Evolutionary conservation across 2,329 filamentous ascomycete species (phyloP).

Genomic region (Tolypocladium ovalisporum): DNA sequence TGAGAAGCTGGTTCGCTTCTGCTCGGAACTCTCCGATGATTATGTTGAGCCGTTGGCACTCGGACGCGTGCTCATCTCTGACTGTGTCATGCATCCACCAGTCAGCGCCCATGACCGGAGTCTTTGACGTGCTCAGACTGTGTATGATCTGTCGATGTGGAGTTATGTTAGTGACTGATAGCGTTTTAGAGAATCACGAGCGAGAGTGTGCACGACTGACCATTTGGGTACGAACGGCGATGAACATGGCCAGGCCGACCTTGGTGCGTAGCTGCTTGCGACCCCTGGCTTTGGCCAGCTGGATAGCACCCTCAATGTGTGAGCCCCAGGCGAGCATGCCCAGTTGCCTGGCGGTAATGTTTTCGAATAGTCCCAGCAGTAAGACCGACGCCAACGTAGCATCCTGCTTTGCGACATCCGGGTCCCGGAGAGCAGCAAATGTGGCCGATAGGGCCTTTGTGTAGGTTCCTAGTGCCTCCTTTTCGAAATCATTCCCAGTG

Average conservation of each 20-base stretch:
- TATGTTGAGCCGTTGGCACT: conserved; percentile 42
- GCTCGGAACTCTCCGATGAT: conserved; percentile 43
- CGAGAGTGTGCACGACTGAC: conserved; percentile 19
- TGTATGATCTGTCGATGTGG: conserved; percentile 38
- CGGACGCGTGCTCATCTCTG: conserved; percentile 34
- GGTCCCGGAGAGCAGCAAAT: conserved; percentile 40
- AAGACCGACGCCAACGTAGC: conserved; percentile 48
- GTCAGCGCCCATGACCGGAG: conserved; percentile 41
- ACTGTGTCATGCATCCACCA: conserved; percentile 49
- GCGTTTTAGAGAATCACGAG: not conserved
- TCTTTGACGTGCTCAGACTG: conserved; percentile 39
- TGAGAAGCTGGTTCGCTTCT: conserved; percentile 40
- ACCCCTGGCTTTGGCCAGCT: conserved; percentile 46
- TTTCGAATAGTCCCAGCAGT: conserved; percentile 50
- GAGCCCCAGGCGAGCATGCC: conserved; percentile 50
- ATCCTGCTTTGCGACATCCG: conserved; percentile 38
- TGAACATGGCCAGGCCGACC: conserved; percentile 43
- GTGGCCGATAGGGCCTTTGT: conserved; percentile 41
- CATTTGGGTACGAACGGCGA: conserved; percentile 50
- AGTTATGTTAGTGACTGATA: conserved; percentile 1
- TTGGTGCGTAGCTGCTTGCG: conserved; percentile 42
- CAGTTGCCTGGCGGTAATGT: conserved; percentile 42
- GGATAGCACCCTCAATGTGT: conserved; percentile 53
- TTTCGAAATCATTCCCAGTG: conserved; percentile 19
- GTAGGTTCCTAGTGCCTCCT: conserved; percentile 39